Conservation (phyloP, 148 eudicot species). For the Camellia japonica region DNA sequence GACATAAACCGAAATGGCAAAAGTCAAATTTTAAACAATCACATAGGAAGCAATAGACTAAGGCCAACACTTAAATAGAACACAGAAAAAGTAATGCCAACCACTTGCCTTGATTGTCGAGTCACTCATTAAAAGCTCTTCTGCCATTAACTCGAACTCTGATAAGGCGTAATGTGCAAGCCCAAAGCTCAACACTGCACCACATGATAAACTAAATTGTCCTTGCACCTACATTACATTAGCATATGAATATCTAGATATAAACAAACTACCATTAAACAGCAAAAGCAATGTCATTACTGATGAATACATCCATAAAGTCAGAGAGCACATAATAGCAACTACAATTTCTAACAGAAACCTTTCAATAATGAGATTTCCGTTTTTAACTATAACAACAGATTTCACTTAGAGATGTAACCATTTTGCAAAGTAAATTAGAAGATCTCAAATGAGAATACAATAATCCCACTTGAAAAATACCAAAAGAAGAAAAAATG, state of each 20-base stretch:
- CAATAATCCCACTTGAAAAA: neutral
- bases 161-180: constrained; percentile 72
- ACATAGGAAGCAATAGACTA: neutral
- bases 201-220: constrained; percentile 77
- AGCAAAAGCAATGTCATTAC: neutral
- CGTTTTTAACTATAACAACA: neutral
- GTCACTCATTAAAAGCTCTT: constrained; percentile 95
- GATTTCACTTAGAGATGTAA: neutral
- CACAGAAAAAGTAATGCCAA: constrained; percentile 14
- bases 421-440: neutral
- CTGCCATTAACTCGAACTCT: constrained; percentile 85
- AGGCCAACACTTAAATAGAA: neutral
- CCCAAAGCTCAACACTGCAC: constrained; percentile 85
- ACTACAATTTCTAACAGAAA: neutral
- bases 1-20: neutral
- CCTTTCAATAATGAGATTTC: neutral
- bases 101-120: constrained; percentile 76
- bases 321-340: neutral
- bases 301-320: neutral
- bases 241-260: constrained; percentile 5
- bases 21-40: neutral
- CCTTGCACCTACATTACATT: constrained; percentile 67
- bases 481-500: neutral
- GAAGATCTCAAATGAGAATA: neutral
- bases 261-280: neutral